Evolutionary conservation across 805 yeast genomes (phyloP), one percentile per base, ranked within the genome.

Genomic region (Suhomyces prunicola): DNA sequence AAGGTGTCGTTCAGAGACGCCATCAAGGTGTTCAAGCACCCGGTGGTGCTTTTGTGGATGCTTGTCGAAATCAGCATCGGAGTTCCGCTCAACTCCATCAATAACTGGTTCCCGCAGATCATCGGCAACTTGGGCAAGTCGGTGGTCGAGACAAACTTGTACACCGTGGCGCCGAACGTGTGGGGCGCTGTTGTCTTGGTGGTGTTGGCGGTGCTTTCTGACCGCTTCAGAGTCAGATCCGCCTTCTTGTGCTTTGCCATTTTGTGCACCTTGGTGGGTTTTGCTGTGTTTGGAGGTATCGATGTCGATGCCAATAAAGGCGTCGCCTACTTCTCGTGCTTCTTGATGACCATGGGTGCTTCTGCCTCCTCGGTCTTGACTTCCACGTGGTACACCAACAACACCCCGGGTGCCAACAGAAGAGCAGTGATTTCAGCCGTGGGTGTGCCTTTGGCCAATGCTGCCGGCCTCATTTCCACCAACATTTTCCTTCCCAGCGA

Each of bases 311-410:
- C 54, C 6, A 71, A 77, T 54, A 35, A 69, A n/a, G 76, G 74
- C 1, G 77, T 61, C 3, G 79, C 78, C 8, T 76, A 76, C 56
- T 73, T 75, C 57, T 67, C 77, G 2, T 71, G 77, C 54, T 76
- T 76, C 62, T 65, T 76, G 52, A 78, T 79, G 81, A 74, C 80
- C 5, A 73, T 81, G 9, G 82, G 83, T 23, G 72, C 77, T 7
- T 68, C 78, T 4, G 78, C 80, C 9, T 74, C 81, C 2, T 78
- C 82, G 2, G 82, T 79, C 5, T 62, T 79, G 44, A 74, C 79
- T 1, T 77, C 81, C 1, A 75, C 82, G 1, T 79, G 82, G 83
- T 79, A 76, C 56, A 76, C 73, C 50, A 78, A 79, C 60, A 79
- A 79, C 53, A 76, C 76, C 2, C 80, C 81, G 5, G 75, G 76